Evolutionary conservation across 495 filamentous ascomycete genomes (phyloP).

Genomic region (Bombardia bombarda): DNA sequence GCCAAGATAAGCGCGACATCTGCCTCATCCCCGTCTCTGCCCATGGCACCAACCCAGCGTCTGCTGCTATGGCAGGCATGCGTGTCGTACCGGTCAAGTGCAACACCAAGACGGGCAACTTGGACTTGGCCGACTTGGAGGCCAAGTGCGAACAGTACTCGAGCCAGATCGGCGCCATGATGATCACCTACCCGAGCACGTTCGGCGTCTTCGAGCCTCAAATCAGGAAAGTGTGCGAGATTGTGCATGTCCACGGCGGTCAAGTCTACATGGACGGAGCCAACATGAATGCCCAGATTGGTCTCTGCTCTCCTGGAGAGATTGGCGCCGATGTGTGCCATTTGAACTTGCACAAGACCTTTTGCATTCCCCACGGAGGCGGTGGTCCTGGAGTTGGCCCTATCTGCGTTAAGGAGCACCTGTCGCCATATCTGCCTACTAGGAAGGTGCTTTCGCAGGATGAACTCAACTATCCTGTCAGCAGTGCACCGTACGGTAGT

Average conservation of each 20-base stretch:
- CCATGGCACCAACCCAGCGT: conserved; percentile 95
- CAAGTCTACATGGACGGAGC: conserved; percentile 99
- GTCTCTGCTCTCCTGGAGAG: conserved; percentile 91
- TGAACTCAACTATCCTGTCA: conserved; percentile 55
- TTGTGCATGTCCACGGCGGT: conserved; percentile 83
- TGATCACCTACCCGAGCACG: conserved; percentile 98
- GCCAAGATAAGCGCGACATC: conserved; percentile 68
- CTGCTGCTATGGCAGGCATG: conserved; percentile 97
- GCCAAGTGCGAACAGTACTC: conserved; percentile 82
- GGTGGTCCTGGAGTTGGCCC: conserved; percentile 94
- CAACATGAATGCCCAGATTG: conserved; percentile 99
- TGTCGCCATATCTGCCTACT: conserved; percentile 72
- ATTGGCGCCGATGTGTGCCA: conserved; percentile 98
- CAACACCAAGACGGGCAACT: conserved; percentile 77
- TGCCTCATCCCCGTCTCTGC: conserved; percentile 96
- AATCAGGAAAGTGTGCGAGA: conserved; percentile 75
- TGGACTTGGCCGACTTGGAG: conserved; percentile 80
- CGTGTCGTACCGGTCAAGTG: conserved; percentile 92
- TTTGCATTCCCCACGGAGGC: conserved; percentile 97
- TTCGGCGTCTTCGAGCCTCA: conserved; percentile 94
- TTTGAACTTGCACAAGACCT: conserved; percentile 97
- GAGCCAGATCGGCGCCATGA: conserved; percentile 84
- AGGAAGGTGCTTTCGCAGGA: conserved; percentile 41
- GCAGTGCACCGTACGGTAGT: conserved; percentile 82
- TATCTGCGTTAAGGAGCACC: conserved; percentile 82